These are phyloP conservation scores for Dovyalis caffra DNA, from an alignment of 345 rosid species.

Conservation along the genomic window DNA sequence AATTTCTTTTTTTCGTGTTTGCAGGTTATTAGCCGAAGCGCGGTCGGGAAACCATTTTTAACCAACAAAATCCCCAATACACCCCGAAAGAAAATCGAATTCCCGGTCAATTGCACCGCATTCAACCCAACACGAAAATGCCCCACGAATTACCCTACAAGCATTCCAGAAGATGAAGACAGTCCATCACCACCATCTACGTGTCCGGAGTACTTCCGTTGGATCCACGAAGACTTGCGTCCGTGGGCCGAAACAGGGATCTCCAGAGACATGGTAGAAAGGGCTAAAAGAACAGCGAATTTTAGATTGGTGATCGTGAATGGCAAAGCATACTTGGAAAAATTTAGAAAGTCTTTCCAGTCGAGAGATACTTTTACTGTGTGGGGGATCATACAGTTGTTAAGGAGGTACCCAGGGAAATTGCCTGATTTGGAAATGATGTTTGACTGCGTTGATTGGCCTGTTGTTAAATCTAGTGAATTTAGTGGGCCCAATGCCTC, in stretches of 20 bases:
- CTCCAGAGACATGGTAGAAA: conserved; percentile 22
- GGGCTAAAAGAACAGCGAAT: conserved; percentile 21
- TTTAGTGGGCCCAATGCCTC: conserved; percentile 5
- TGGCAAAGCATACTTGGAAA: conserved; percentile 26
- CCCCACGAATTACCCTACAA: conserved; percentile 39
- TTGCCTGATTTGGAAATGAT: conserved; percentile 33
- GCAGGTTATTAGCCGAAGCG: conserved; percentile 22
- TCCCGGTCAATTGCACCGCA: conserved; percentile 50
- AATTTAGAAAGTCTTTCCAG: conserved; percentile 15
- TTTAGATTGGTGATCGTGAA: conserved; percentile 21
- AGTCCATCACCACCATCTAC: background rate
- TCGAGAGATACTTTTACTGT: conserved; percentile 26
- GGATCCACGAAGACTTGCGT: conserved; percentile 29
- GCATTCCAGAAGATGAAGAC: conserved; percentile 16
- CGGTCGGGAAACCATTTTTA: conserved; percentile 8
- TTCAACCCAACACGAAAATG: conserved; percentile 34
- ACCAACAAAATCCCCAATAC: conserved; percentile 7
- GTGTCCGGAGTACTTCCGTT: conserved; percentile 29
- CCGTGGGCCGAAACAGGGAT: conserved; percentile 31
- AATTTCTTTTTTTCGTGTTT: background rate
- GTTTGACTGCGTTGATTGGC: conserved; percentile 36
- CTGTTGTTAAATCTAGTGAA: conserved; percentile 13
- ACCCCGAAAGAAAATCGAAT: conserved; percentile 24
- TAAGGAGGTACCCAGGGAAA: conserved; percentile 30
- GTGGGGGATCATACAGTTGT: conserved; percentile 32